Conservation (phyloP, 495 filamentous ascomycete species). For the Cairneyella variabilis region DNA sequence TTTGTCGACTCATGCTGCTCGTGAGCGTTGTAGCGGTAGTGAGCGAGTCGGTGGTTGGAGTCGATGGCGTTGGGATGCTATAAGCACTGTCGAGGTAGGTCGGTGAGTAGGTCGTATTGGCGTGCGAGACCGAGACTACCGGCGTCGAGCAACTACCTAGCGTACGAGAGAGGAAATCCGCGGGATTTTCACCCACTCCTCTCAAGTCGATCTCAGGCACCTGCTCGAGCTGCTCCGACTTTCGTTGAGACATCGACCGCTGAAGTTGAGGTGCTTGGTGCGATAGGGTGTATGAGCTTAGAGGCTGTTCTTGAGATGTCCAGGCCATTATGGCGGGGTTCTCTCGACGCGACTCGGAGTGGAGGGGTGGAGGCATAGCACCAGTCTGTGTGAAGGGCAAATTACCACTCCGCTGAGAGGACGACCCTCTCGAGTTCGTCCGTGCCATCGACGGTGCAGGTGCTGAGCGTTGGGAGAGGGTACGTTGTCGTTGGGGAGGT, state of each 20-base stretch:
- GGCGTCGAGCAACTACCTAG: constrained; percentile 8
- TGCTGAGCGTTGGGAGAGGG: constrained; percentile 24
- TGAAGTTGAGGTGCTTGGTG: constrained; percentile 30
- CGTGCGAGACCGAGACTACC: constrained; percentile 11
- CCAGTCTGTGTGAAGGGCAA: constrained; percentile 16
- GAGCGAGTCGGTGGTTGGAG: constrained; percentile 19
- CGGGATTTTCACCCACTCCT: constrained; percentile 3
- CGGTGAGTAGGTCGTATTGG: constrained; percentile 3
- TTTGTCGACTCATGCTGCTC: constrained; percentile 26
- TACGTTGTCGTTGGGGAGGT: constrained; percentile 5
- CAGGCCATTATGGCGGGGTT: constrained; percentile 16
- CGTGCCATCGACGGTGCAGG: constrained; percentile 22
- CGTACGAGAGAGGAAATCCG: constrained; percentile 18
- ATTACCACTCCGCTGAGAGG: constrained; percentile 19
- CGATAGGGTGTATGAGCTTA: constrained; percentile 18
- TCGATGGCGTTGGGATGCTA: constrained; percentile 20
- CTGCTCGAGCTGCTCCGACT: constrained; percentile 26
- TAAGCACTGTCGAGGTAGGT: constrained; percentile 12
- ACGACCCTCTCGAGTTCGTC: constrained; percentile 20
- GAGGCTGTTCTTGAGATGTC: constrained; percentile 18
- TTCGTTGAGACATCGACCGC: constrained; percentile 32
- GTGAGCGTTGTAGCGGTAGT: constrained; percentile 22
- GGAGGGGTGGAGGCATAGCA: constrained; percentile 15
- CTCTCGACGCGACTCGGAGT: constrained; percentile 15
- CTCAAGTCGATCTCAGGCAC: constrained; percentile 15